phyloP scores from a whole-genome alignment of 768 basidiomycete genomes.

The Russula sp. region DNA sequence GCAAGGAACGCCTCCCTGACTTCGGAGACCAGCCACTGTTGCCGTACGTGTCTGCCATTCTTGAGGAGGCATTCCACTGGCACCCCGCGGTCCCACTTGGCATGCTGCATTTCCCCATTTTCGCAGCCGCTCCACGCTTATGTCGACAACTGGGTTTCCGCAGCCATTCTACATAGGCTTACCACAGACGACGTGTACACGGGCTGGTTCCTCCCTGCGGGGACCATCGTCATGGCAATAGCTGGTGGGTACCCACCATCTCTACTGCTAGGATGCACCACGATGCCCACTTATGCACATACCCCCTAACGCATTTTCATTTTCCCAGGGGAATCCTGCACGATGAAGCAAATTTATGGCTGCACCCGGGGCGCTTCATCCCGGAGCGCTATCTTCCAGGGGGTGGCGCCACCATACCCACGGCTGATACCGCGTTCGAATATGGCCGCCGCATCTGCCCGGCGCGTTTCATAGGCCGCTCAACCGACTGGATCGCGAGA shows the following conservation, averaged over 20 bases:
- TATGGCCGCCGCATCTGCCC: slow-evolving; percentile 25
- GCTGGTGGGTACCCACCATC: slow-evolving; percentile 7
- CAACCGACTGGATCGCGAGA: slow-evolving; percentile 35
- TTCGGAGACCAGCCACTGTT: slow-evolving; percentile 21
- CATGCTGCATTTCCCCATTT: background rate
- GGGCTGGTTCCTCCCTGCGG: slow-evolving; percentile 24
- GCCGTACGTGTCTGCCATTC: slow-evolving; percentile 26
- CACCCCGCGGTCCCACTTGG: slow-evolving; percentile 21
- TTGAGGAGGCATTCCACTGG: slow-evolving; percentile 27
- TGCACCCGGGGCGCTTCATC: slow-evolving; percentile 3
- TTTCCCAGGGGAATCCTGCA: slow-evolving; percentile 20
- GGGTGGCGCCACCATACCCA: background rate
- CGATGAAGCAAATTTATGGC: slow-evolving; percentile 7
- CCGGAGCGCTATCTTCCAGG: slow-evolving; percentile 4
- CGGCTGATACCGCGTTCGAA: slow-evolving; percentile 5
- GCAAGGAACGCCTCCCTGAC: slow-evolving; percentile 26
- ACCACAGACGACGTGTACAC: slow-evolving; percentile 25
- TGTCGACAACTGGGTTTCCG: background rate
- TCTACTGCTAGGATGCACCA: background rate
- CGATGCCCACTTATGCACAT: background rate
- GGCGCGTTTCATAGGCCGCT: slow-evolving; percentile 31
- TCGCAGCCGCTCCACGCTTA: too few species aligned
- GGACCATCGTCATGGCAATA: slow-evolving; percentile 24
- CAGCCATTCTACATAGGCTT: slow-evolving; percentile 1
- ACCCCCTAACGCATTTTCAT: background rate